phyloP scores from a whole-genome alignment of 345 rosid species.

The Eucalyptus urophylla region DNA sequence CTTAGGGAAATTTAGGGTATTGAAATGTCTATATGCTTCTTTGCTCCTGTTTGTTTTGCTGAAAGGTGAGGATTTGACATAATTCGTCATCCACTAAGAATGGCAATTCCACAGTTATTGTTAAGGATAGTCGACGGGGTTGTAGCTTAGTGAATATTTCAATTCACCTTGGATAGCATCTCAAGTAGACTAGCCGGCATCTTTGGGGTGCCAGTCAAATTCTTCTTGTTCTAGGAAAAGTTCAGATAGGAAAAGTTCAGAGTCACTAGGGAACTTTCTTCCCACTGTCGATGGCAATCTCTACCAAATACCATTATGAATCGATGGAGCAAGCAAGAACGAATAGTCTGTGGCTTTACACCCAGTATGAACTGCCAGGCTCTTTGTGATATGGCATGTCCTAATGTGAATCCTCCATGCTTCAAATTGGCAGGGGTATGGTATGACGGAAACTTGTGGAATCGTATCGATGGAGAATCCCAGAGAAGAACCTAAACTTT shows the following conservation, averaged over 20 bases:
- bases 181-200: neutral
- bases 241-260: neutral
- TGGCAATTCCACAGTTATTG: neutral
- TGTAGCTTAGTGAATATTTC: neutral
- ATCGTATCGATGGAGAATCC: constrained; percentile 15
- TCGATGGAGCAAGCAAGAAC: neutral
- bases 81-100: neutral
- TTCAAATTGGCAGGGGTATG: constrained; percentile 10
- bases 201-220: neutral
- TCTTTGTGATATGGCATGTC: neutral
- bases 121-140: neutral
- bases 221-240: neutral
- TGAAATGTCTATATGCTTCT: neutral
- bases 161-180: neutral
- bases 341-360: neutral
- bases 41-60: neutral
- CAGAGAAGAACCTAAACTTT: neutral
- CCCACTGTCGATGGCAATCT: neutral
- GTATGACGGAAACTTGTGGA: constrained; percentile 30
- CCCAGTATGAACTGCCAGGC: neutral
- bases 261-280: neutral
- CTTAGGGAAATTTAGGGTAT: neutral
- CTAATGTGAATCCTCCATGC: neutral
- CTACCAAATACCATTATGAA: neutral
- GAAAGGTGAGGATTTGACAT: neutral